Base-by-base conservation (phyloP, 306 rosid genomes). In the Dalbergia cochinchinensis region DNA sequence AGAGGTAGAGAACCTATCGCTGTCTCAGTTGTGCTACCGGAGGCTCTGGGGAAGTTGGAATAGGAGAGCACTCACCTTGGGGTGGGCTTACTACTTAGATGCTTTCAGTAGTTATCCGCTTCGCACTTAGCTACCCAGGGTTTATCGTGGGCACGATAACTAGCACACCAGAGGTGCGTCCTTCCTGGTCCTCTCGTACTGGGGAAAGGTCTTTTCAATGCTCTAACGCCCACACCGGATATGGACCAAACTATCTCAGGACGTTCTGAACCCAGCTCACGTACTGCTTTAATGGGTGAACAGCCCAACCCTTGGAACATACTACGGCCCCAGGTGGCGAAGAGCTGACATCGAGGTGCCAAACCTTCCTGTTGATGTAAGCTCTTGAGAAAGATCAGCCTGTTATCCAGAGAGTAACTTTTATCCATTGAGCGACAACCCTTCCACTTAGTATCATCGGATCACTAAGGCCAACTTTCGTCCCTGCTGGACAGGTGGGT, bases 131-230 rank as follows among this genome's bases (percentile, higher is more conserved):
- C n/a, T n/a, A n/a, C n/a, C n/a, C n/a, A n/a, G n/a, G n/a, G n/a
- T n/a, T n/a, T n/a, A n/a, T n/a, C 7, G 5, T 62, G 59, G 62
- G 44, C 55, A 77, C 55, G 65, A 77, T 65, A 77, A 53, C 33
- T 55, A 16, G 57, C 34, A 78, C 75, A 33, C 45, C 5, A 39
- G 19, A 65, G 65, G 44, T 65, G 73, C 12, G 18, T 45, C 70
- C 48, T 74, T 74, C 70, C 48, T n/a, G 5, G 4, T 19, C 63
- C 63, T 58, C 63, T 58, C 48, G 16, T 19, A 57, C 22, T 73
- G 57, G 65, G 54, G 20, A 44, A 59, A 74, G n/a, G 58, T 55
- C 59, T 6, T 63, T 16, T 71, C 64, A 71, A 71, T 71, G 62
- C 76, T 71, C 64, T 53, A 71, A 51, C 15, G 50, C 33, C 76